Evolutionary conservation across 768 basidiomycete species (phyloP).

Genomic region (Lentinula guzmanii): DNA sequence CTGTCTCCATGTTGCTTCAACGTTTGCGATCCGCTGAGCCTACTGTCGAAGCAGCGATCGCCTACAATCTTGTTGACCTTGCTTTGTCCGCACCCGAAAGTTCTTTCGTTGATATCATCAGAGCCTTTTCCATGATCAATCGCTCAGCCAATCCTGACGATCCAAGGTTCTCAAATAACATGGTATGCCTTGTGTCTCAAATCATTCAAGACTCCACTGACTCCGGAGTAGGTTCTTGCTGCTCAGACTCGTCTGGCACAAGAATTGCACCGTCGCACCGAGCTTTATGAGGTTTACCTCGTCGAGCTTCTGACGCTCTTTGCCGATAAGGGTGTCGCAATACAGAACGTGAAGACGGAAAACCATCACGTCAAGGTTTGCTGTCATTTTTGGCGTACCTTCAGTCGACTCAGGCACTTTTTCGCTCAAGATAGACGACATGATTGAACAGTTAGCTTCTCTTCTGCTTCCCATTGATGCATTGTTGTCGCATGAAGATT

Average conservation of each 20-base stretch:
- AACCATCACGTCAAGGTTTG: constrained; percentile 63
- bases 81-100: constrained; percentile 72
- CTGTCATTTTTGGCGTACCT: constrained; percentile 6
- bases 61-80: constrained; percentile 86
- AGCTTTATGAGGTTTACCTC: constrained; percentile 75
- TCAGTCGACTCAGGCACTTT: neutral
- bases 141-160: constrained; percentile 86
- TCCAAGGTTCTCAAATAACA: constrained; percentile 83
- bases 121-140: constrained; percentile 79
- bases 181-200: constrained; percentile 46
- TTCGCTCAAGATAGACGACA: constrained; percentile 60
- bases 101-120: constrained; percentile 79
- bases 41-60: constrained; percentile 85
- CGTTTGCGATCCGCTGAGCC: constrained; percentile 81
- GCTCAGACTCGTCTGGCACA: constrained; percentile 88
- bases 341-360: constrained; percentile 72
- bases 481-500: constrained; percentile 66
- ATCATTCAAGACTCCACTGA: constrained; percentile 37
- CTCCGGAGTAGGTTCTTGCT: constrained; percentile 59
- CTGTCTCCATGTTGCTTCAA: constrained; percentile 90
- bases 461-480: constrained; percentile 89
- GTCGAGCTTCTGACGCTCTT: constrained; percentile 83
- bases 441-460: constrained; percentile 83
- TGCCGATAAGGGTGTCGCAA: constrained; percentile 85
- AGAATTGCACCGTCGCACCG: constrained; percentile 66